Percentiles rank a stretch among this genome's conserved stretches.
Evolutionary conservation across 1,284 basidiomycete genomes (phyloP).

Genomic region (Irpex sp.): DNA sequence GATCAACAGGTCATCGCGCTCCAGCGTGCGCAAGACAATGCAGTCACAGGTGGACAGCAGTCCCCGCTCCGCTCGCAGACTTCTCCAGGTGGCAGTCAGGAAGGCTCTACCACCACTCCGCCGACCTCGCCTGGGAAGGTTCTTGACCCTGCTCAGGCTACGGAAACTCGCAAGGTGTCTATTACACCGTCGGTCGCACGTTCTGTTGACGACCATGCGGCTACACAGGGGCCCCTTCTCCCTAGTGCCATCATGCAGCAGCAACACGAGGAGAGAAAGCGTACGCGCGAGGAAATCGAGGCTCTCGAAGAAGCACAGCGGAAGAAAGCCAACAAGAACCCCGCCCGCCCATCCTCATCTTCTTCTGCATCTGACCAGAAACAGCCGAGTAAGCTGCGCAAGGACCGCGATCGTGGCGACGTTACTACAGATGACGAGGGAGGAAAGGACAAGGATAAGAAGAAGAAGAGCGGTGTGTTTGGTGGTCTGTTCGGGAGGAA

Average conservation of each 20-base stretch:
- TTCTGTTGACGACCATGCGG: constrained; percentile 26
- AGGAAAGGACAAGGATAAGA: constrained; percentile 36
- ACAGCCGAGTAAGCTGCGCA: constrained; percentile 52
- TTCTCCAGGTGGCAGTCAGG: constrained; percentile 28
- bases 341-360: constrained; percentile 4
- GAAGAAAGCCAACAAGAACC: constrained; percentile 45
- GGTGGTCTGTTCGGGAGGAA: constrained; percentile 70
- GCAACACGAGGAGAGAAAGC: constrained; percentile 57
- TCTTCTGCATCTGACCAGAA: constrained; percentile 12
- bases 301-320: constrained; percentile 52
- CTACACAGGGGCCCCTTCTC: constrained; percentile 32
- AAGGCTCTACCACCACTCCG: constrained; percentile 23
- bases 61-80: constrained; percentile 26
- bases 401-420: constrained; percentile 43
- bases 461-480: constrained; percentile 65
- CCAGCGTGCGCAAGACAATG: constrained; percentile 20
- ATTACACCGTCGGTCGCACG: constrained; percentile 76
- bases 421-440: constrained; percentile 39
- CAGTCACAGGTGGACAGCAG: constrained; percentile 5
- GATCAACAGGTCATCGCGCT: constrained; percentile 18
- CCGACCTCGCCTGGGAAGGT: constrained; percentile 24
- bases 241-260: constrained; percentile 47
- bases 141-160: constrained; percentile 53
- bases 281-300: constrained; percentile 57
- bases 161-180: constrained; percentile 71